Evolutionary conservation across 2,329 filamentous ascomycete genomes (phyloP).

Genomic region (Trichoderma koningiopsis): DNA sequence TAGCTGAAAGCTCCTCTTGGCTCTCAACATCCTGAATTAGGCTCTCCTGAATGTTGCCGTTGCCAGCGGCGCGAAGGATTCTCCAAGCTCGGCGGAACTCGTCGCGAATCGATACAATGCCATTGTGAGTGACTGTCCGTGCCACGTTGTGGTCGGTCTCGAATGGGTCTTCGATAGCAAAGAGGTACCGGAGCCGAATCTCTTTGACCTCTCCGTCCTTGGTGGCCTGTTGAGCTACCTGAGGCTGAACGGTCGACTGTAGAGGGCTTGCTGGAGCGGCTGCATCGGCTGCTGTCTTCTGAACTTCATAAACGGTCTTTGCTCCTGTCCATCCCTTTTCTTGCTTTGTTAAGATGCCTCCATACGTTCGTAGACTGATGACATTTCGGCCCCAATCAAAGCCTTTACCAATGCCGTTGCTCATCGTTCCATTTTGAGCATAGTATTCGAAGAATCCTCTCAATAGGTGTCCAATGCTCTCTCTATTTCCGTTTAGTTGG

Average conservation of each 20-base stretch:
- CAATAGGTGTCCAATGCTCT: slow-evolving; percentile 71
- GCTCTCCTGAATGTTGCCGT: slow-evolving; percentile 46
- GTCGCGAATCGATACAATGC: slow-evolving; percentile 78
- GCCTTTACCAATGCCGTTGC: slow-evolving; percentile 51
- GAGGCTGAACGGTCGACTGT: slow-evolving; percentile 25
- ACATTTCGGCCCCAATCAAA: slow-evolving; percentile 85
- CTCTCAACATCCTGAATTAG: slow-evolving; percentile 56
- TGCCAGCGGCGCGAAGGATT: slow-evolving; percentile 62
- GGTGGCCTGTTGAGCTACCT: slow-evolving; percentile 28
- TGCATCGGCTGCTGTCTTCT: slow-evolving; percentile 28
- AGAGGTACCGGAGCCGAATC: slow-evolving; percentile 76
- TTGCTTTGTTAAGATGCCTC: slow-evolving; percentile 72
- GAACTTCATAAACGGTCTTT: slow-evolving; percentile 64
- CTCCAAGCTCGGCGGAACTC: slow-evolving; percentile 81
- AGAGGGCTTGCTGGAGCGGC: neutral
- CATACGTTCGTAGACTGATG: slow-evolving; percentile 71
- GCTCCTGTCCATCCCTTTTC: slow-evolving; percentile 87
- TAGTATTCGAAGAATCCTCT: slow-evolving; percentile 90
- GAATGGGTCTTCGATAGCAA: slow-evolving; percentile 91
- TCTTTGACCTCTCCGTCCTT: slow-evolving; percentile 59
- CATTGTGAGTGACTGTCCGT: slow-evolving; percentile 79
- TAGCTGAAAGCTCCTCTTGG: slow-evolving; percentile 30
- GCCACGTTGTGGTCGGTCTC: slow-evolving; percentile 87
- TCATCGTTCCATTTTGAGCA: slow-evolving; percentile 61
- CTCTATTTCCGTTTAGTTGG: slow-evolving; percentile 66